Evolutionary conservation across 352 stramenopile genomes (phyloP).

Genomic region (Pythium insidiosum): DNA sequence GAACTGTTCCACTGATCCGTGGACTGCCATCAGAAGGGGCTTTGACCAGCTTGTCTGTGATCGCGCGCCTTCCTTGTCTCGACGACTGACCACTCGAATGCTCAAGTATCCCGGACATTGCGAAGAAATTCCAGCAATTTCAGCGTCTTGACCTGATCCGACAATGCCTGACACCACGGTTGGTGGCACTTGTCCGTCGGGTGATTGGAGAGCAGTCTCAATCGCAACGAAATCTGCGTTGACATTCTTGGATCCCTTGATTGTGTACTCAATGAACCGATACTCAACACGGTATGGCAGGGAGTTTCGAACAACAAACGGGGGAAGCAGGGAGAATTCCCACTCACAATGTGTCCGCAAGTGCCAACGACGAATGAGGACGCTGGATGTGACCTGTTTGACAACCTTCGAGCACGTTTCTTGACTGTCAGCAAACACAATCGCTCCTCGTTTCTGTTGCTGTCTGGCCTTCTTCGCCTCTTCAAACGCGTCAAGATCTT

Average conservation of each 20-base stretch:
- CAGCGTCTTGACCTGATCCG: slow-evolving; percentile 57
- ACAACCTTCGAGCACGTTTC: slow-evolving; percentile 68
- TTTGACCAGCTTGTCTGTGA: slow-evolving; percentile 56
- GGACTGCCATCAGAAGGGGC: slow-evolving; percentile 79
- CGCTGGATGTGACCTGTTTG: slow-evolving; percentile 61
- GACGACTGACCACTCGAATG: slow-evolving; percentile 39
- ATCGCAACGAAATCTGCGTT: slow-evolving; percentile 51
- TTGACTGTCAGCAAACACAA: slow-evolving; percentile 70
- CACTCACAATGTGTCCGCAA: slow-evolving; percentile 73
- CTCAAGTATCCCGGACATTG: slow-evolving; percentile 65
- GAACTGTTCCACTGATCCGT: slow-evolving; percentile 65
- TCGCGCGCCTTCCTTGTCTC: slow-evolving; percentile 11
- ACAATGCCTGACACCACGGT: slow-evolving; percentile 43
- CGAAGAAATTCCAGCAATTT: slow-evolving; percentile 68
- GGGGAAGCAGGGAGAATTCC: slow-evolving; percentile 64
- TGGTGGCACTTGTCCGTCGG: slow-evolving; percentile 16
- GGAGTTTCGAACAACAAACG: slow-evolving; percentile 84
- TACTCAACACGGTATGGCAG: slow-evolving; percentile 82
- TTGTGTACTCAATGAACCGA: slow-evolving; percentile 79
- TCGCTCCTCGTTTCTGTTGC: slow-evolving; percentile 37
- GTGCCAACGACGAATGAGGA: slow-evolving; percentile 71
- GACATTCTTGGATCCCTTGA: slow-evolving; percentile 33
- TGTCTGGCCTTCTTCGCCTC: slow-evolving; percentile 34
- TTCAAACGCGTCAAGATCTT: slow-evolving; percentile 53
- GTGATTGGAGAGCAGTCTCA: slow-evolving; percentile 36